Base-by-base conservation (phyloP, 2,329 filamentous ascomycete species). In the Fusarium oxysporum region DNA sequence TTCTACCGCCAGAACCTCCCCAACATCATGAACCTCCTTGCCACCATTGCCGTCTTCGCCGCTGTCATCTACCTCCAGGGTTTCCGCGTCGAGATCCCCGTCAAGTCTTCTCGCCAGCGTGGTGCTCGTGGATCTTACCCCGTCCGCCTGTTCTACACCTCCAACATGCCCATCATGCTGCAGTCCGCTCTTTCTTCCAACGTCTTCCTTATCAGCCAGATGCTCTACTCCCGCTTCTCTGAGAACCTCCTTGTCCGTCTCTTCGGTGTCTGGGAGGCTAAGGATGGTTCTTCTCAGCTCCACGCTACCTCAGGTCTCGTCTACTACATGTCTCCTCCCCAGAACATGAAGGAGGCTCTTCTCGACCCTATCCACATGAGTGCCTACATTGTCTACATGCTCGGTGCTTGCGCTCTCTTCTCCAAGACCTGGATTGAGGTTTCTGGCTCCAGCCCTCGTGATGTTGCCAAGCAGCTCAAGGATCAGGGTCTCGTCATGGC, bases 401-500 rank as follows among this genome's bases (percentile, higher is more conserved):
- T 99, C 66, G 93, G 94, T 79, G 97, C 97, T 76, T 99, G 96
- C 82, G 95, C 95, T 70, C 91, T 98, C 83, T 99, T 99, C 90
- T 98, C 95, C 85, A 99, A 99, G 93, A 99, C 97, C 61, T 99
- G 96, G 96, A 99, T 99, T 79, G 96, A 99, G 86, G 96, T 99
- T 75, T 98, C 96, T 43, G 97, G 96, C 80, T 98, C 96, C 73
- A 96, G 94, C 87, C 97, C 96, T 69, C 93, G 96, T 81, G 96
- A 99, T 81, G 97, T 99, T 76, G 96, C 96, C 80, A 99, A 99
- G 91, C 96, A 98, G 87, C 92, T 99, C 84, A 99, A 99, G 92
- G 97, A 99, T 81, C 96, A 99, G 86, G 96, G 96, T 82, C 92
- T 99, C 66, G 96, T 99, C 78, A 99, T 99, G 97, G 96, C 96